Conservation (phyloP, 2,329 filamentous ascomycete genomes). For the Fusarium abutilonis region DNA sequence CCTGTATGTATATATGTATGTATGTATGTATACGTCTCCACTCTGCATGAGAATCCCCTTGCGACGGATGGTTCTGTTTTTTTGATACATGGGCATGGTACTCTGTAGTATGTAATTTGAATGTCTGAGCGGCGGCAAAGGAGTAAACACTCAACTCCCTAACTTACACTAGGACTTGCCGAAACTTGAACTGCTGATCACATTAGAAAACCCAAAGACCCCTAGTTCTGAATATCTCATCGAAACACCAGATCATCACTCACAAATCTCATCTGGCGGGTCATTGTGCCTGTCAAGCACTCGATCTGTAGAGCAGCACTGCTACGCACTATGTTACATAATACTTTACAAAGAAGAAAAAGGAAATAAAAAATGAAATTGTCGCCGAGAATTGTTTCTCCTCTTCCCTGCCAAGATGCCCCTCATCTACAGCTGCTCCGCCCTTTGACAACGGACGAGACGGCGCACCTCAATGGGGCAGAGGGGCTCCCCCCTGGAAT, state of each 20-base stretch:
- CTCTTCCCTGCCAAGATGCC: slow-evolving; percentile 8
- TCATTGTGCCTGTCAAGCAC: background rate
- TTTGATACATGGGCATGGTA: no score
- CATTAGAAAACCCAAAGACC: slow-evolving; percentile 3
- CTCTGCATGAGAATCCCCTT: background rate
- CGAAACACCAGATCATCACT: slow-evolving; percentile 19
- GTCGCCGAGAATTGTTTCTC: slow-evolving; percentile 3
- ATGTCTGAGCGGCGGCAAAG: slow-evolving; percentile 13
- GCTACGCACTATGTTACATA: background rate
- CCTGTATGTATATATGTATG: no score
- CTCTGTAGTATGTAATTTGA: background rate
- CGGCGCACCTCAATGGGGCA: slow-evolving; percentile 17
- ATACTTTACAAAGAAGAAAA: background rate
- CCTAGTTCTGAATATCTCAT: slow-evolving; percentile 1
- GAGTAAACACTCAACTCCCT: background rate
- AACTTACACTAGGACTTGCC: background rate
- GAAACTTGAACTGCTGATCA: slow-evolving; percentile 4
- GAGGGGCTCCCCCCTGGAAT: background rate
- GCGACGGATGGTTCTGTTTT: background rate
- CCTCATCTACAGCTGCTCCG: slow-evolving; percentile 21
- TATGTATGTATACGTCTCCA: slow-evolving; percentile 1
- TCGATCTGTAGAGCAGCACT: slow-evolving; percentile 2
- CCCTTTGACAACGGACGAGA: slow-evolving; percentile 4
- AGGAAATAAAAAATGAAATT: slow-evolving; percentile 4
- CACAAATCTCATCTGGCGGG: slow-evolving; percentile 12